Conservation (phyloP, 2,329 filamentous ascomycete species). For the Neofusicoccum parvum region DNA sequence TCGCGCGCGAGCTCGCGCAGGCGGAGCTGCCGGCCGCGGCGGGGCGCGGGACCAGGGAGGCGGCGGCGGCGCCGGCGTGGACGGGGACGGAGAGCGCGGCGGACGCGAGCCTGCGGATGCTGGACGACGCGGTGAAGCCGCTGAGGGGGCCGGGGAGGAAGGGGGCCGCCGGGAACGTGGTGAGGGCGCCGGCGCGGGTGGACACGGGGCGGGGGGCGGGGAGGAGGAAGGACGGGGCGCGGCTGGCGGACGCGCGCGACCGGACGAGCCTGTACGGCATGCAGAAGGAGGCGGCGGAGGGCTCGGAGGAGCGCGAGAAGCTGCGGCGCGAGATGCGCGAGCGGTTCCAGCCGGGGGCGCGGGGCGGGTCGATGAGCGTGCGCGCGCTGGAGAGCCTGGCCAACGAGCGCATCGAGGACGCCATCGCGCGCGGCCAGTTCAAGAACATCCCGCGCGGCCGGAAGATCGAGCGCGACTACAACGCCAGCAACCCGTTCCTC, state of each 20-base stretch:
- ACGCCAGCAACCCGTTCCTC: slow-evolving; percentile 84
- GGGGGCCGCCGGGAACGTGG: neutral
- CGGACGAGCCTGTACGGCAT: slow-evolving; percentile 62
- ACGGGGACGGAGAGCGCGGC: slow-evolving; percentile 72
- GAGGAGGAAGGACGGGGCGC: slow-evolving; percentile 22
- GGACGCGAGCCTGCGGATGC: slow-evolving; percentile 80
- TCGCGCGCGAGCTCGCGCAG: slow-evolving; percentile 57
- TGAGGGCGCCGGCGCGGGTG: slow-evolving; percentile 31
- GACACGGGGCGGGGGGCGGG: slow-evolving; percentile 42
- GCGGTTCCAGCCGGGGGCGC: slow-evolving; percentile 72
- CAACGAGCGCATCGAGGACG: slow-evolving; percentile 91
- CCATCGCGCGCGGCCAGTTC: slow-evolving; percentile 89
- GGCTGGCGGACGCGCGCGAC: slow-evolving; percentile 62
- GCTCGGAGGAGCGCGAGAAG: slow-evolving; percentile 71
- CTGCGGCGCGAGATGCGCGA: slow-evolving; percentile 75
- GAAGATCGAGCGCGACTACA: slow-evolving; percentile 76
- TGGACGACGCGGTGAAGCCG: slow-evolving; percentile 61
- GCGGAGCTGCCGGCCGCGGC: slow-evolving; percentile 61
- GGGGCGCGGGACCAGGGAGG: slow-evolving; percentile 67
- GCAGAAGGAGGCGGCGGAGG: slow-evolving; percentile 69
- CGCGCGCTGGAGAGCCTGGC: slow-evolving; percentile 80
- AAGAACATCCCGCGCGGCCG: slow-evolving; percentile 79
- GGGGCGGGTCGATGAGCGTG: slow-evolving; percentile 74
- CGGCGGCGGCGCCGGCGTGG: slow-evolving; percentile 73
- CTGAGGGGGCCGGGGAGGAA: slow-evolving; percentile 25